Percentiles rank a stretch among this genome's conserved stretches.
phyloP scores from a whole-genome alignment of 2,329 filamentous ascomycete species.

The Ophiocordyceps camponoti-leonardi region DNA sequence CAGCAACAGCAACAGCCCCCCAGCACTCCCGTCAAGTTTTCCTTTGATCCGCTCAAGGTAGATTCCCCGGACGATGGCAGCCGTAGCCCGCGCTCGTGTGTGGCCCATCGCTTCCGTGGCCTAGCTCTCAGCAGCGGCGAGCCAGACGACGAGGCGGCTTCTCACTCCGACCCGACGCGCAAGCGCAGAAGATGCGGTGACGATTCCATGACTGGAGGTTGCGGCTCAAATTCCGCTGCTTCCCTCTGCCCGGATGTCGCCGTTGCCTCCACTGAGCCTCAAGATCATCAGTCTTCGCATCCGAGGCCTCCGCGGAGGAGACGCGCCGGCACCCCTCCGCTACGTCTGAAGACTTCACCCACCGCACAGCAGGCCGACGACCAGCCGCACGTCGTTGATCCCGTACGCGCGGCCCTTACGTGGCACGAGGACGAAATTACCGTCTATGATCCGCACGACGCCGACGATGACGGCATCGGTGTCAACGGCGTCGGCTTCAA shows the following conservation, averaged over 20 bases:
- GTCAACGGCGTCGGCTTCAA: conserved; percentile 53
- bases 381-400: conserved; percentile 27
- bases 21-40: conserved; percentile 22
- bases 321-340: conserved; percentile 21
- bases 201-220: background rate
- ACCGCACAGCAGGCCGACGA: conserved; percentile 7
- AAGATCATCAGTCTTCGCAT: background rate
- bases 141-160: conserved; percentile 11
- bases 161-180: conserved; percentile 4
- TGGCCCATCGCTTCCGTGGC: conserved; percentile 34
- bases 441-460: conserved; percentile 44
- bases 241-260: background rate
- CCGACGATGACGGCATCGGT: conserved; percentile 49
- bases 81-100: conserved; percentile 33
- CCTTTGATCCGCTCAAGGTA: conserved; percentile 22
- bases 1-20: conserved; percentile 3
- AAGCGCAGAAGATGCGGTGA: conserved; percentile 3
- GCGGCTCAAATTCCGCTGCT: background rate
- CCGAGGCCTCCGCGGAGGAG: conserved; percentile 14
- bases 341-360: conserved; percentile 10
- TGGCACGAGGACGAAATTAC: conserved; percentile 56
- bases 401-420: conserved; percentile 40
- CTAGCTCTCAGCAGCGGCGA: conserved; percentile 27
- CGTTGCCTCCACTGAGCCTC: background rate
- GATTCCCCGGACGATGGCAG: conserved; percentile 25